Evolutionary conservation across 768 basidiomycete species (phyloP), one percentile per base, ranked within the genome.

Genomic region (Thelephora aurantiotincta): DNA sequence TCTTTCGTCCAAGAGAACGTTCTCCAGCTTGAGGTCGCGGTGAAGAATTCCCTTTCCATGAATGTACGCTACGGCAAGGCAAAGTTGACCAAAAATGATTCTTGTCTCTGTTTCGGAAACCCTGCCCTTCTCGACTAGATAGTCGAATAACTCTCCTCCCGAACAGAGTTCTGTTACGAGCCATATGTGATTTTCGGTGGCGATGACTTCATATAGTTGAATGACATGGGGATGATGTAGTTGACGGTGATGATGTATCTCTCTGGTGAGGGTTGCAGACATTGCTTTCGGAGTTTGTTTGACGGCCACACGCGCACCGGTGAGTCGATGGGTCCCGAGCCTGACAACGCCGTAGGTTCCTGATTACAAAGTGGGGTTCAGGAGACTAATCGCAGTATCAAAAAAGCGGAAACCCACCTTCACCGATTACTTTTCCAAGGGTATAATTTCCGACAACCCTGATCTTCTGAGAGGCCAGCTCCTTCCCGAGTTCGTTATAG

Each of bases 111-210:
- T 76, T 62, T 94, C 90, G 18, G 75, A 67, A 46, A 98, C 63
- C 2, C 93, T 75, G 18, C 91, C 89, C 56, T 94, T 88, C 69
- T 99, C 96, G 12, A 85, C 89, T 19, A 99, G 81, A 60, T 98
- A 98, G 65, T 98, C 96, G 64, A 97, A 99, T 23, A 99, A 76
- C 63, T 99, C 96, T 35, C 96, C 96, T 9, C 96, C 96, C 41
- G 80, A 82, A 64, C 96, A 98, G 33, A 99, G 80, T 60, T 99
- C 96, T 13, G 92, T 89, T 37, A 99, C 84, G 49, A 99, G 90
- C 91, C 92, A 98, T 59, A 99, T 93, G 53, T 78, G 76, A 20
- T 78, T 76, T 65, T 99, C 96, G 1, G 96, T 98, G 7, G 96
- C 96, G 60, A 98, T 87, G 59, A 98, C 89, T 66, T 99, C 94